Conservation (phyloP, 176 grass and related monocot genomes). For the Paspalum vaginatum region DNA sequence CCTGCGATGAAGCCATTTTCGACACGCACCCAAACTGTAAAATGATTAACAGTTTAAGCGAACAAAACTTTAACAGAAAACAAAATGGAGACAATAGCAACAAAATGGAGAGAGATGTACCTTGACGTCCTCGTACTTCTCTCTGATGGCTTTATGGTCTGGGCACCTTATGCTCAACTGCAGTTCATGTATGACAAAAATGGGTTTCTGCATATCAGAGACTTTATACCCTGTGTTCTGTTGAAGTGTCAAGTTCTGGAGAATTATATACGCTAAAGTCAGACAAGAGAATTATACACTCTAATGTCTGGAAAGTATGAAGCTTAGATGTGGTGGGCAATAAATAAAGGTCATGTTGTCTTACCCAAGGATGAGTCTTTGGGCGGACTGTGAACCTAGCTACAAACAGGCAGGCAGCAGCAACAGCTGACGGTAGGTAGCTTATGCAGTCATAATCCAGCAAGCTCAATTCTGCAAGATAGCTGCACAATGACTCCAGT, state of each 20-base stretch:
- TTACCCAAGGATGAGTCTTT: conserved; percentile 63
- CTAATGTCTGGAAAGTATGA: background rate
- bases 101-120: background rate
- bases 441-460: conserved; percentile 52
- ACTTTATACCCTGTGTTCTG: conserved; percentile 49
- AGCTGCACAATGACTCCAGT: conserved; percentile 49
- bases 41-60: background rate
- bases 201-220: conserved; percentile 40
- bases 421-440: conserved; percentile 59
- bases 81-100: conserved; percentile 1
- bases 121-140: conserved; percentile 29
- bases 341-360: background rate
- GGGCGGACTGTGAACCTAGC: conserved; percentile 59
- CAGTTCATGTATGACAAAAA: conserved; percentile 44
- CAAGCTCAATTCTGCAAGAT: conserved; percentile 76
- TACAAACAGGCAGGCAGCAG: conserved; percentile 65
- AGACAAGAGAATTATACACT: background rate
- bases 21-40: conserved; percentile 44
- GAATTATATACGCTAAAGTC: conserved; percentile 9
- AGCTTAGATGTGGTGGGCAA: background rate
- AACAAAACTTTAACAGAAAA: conserved; percentile 3
- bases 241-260: conserved; percentile 48
- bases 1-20: conserved; percentile 8
- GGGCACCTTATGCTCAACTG: conserved; percentile 37
- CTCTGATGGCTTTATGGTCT: conserved; percentile 23